Conservation (phyloP, 2,329 filamentous ascomycete genomes). For the Colletotrichum chrysophilum region DNA sequence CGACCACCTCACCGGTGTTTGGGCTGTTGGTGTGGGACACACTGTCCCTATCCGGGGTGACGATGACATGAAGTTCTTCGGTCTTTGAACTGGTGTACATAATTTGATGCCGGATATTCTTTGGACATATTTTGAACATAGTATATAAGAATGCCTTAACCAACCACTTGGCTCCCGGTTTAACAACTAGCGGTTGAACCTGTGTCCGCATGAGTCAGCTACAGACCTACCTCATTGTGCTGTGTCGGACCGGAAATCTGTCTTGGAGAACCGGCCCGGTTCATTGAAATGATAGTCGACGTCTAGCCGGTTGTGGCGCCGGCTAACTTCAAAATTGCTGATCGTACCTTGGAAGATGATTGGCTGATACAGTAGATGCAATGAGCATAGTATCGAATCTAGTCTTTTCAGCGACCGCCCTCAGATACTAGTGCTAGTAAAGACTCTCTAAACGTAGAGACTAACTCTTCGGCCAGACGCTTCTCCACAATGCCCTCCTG, state of each 20-base stretch:
- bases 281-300: not conserved
- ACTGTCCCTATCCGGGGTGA: slow-evolving; percentile 17
- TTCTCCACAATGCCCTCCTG: not conserved
- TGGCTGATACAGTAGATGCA: not conserved
- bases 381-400: not conserved
- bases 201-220: not conserved
- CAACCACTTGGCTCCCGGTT: not conserved
- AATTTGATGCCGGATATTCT: not conserved
- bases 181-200: fast-evolving
- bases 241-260: not conserved
- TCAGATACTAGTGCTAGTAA: not conserved
- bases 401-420: not conserved
- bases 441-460: not conserved
- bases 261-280: not conserved
- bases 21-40: slow-evolving; percentile 31
- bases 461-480: not conserved
- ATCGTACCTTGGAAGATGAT: not conserved
- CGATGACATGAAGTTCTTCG: slow-evolving; percentile 21
- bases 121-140: not conserved
- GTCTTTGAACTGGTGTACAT: not conserved
- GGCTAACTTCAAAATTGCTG: not conserved
- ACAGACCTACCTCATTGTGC: not conserved
- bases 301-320: not conserved
- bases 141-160: not conserved
- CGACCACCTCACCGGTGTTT: slow-evolving; percentile 29